Evolutionary conservation across 768 basidiomycete species (phyloP).

Genomic region (Infundibulicybe gibba): DNA sequence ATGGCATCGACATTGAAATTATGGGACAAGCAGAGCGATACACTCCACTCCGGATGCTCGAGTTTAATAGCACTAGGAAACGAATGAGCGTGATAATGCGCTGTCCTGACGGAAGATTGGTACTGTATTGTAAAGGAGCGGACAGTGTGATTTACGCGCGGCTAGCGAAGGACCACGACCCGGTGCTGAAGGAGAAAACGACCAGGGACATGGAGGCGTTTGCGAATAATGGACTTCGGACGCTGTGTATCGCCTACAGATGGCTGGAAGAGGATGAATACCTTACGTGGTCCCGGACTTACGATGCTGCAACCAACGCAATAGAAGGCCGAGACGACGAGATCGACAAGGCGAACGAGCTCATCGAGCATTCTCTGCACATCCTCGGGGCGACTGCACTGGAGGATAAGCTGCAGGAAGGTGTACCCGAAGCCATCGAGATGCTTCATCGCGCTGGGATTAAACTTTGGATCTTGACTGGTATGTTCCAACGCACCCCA

Average conservation of each 20-base stretch:
- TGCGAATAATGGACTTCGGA: constrained; percentile 89
- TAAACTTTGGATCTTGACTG: constrained; percentile 97
- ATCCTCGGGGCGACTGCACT: constrained; percentile 94
- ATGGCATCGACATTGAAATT: constrained; percentile 83
- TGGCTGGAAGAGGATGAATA: constrained; percentile 84
- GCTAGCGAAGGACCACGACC: constrained; percentile 73
- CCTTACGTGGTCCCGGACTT: constrained; percentile 69
- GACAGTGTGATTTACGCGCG: constrained; percentile 93
- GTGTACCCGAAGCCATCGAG: constrained; percentile 95
- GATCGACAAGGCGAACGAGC: constrained; percentile 82
- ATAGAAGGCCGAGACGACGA: constrained; percentile 84
- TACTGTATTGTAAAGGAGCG: constrained; percentile 95
- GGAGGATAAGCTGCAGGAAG: constrained; percentile 96
- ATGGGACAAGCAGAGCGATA: constrained; percentile 87
- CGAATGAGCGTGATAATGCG: constrained; percentile 93
- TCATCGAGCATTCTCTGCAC: constrained; percentile 77
- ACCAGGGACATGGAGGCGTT: constrained; percentile 88
- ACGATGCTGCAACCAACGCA: constrained; percentile 79
- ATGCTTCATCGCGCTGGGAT: constrained; percentile 90
- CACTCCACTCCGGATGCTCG: constrained; percentile 74
- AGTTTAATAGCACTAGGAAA: constrained; percentile 94
- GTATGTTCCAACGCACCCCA: constrained; percentile 30
- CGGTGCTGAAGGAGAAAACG: constrained; percentile 70
- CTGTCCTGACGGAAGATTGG: constrained; percentile 74
- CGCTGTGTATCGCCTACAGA: constrained; percentile 84